These are phyloP conservation scores for Amanita rimosa DNA, from an alignment of 768 basidiomycete species.

Conservation along the genomic window DNA sequence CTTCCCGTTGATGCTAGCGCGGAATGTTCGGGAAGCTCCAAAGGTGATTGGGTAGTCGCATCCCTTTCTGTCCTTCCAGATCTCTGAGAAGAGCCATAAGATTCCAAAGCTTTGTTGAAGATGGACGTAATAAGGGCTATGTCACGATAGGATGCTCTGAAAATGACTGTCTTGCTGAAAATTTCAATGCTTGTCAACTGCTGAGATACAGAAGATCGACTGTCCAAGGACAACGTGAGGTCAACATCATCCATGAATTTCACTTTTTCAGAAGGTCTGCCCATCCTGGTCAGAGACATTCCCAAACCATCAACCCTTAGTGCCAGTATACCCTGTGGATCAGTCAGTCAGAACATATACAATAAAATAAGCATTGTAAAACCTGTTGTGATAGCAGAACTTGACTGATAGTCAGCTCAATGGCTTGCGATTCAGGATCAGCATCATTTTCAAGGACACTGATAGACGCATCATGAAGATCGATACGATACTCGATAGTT, in stretches of 20 bases:
- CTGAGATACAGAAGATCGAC: slow-evolving; percentile 54
- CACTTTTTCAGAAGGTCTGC: slow-evolving; percentile 67
- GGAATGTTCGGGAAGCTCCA: not conserved
- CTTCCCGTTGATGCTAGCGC: slow-evolving; percentile 19
- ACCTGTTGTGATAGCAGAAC: slow-evolving; percentile 90
- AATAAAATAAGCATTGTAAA: not conserved
- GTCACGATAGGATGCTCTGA: slow-evolving; percentile 93
- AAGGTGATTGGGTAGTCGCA: not conserved
- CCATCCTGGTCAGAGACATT: slow-evolving; percentile 92
- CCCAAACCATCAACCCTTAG: slow-evolving; percentile 74
- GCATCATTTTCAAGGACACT: slow-evolving; percentile 81
- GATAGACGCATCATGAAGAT: slow-evolving; percentile 84
- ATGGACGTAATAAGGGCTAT: slow-evolving; percentile 82
- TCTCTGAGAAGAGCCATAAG: slow-evolving; percentile 43
- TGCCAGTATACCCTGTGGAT: slow-evolving; percentile 62
- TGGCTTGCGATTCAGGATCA: slow-evolving; percentile 71
- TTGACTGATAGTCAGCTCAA: slow-evolving; percentile 75
- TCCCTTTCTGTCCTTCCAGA: slow-evolving; percentile 2
- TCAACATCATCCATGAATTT: slow-evolving; percentile 92
- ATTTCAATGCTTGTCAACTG: slow-evolving; percentile 79
- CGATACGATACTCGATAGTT: slow-evolving; percentile 58
- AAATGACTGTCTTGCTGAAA: slow-evolving; percentile 71
- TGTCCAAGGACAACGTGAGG: slow-evolving; percentile 79
- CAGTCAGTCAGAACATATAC: slow-evolving; percentile 4
- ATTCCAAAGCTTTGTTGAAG: slow-evolving; percentile 73